Base-by-base conservation (phyloP, 345 rosid genomes). In the Salix purpurea region DNA sequence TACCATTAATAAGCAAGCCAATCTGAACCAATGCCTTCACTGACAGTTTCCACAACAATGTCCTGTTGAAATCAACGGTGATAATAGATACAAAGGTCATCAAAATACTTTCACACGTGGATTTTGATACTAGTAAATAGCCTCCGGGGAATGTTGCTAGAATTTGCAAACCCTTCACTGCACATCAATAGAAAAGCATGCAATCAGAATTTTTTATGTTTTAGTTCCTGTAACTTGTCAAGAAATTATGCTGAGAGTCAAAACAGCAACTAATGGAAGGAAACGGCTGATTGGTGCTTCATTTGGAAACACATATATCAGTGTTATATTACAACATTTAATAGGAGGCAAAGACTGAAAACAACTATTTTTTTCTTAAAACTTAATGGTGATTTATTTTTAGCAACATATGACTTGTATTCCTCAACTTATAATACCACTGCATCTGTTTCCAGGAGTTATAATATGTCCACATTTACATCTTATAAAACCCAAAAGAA, bases 101-200 rank as follows among this genome's bases (percentile, higher is more conserved):
- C 86, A 95, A 80, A 83, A 93, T 91, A 75, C 79, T 83, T 77
- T 91, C 93, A 78, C 90, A 95, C 67, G 85, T 85, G 39, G 82
- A 79, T 81, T 82, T 86, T 24, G 93, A 77, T 61, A 91, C 70
- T 58, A 87, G 81, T 61, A 82, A 81, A 80, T 77, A 83, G 76
- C 81, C 85, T 60, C 89, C 96, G 72, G 85, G 74, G 73, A 89
- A 86, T 78, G 85, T 88, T 76, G 91, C 89, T 85, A 95, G 83
- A 74, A 81, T 86, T 88, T 89, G 87, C 87, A 95, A 83, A 58
- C 98, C 98, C 84, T 89, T 93, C 76, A 91, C 99, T 95, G 89
- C 83, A 85, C n/a, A 77, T 76, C 60, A 76, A 78, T 61, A 54
- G 50, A 30, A 71, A 82, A 58, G 74, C 65, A 36, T 19, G 32